Evolutionary conservation across 495 filamentous ascomycete genomes (phyloP).

Genomic region (Aspergillus ellipticus): DNA sequence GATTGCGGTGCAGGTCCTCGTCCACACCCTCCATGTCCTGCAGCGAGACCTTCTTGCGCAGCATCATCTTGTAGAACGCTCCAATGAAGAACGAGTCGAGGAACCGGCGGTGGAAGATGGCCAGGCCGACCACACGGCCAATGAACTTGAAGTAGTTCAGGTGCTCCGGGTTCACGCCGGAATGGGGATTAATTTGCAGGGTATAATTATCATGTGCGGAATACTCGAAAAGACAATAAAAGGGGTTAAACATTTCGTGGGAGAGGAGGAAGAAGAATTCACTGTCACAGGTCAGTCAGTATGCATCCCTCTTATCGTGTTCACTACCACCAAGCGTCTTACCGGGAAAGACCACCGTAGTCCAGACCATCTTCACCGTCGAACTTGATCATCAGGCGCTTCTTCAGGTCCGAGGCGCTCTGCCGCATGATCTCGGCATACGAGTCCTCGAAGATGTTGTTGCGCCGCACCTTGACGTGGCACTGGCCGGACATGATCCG

Average conservation of each 20-base stretch:
- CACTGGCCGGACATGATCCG: conserved; percentile 94
- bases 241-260: conserved; percentile 99
- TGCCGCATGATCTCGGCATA: conserved; percentile 98
- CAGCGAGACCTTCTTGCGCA: conserved; percentile 86
- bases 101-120: conserved; percentile 98
- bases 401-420: conserved; percentile 94
- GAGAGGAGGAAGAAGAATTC: conserved; percentile 99
- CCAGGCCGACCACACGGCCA: conserved; percentile 92
- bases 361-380: conserved; percentile 97
- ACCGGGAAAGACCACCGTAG: conserved; percentile 94
- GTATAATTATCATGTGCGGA: conserved; percentile 99
- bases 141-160: conserved; percentile 99
- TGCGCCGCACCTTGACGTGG: conserved; percentile 93
- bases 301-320: no score
- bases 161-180: conserved; percentile 98
- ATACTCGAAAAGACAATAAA: conserved; percentile 99
- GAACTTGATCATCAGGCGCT: conserved; percentile 98
- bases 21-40: conserved; percentile 99
- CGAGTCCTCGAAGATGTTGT: conserved; percentile 97
- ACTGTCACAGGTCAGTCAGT: conserved; percentile 51
- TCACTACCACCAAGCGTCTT: conserved; percentile 15
- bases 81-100: conserved; percentile 99
- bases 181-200: conserved; percentile 99
- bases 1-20: conserved; percentile 89
- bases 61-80: conserved; percentile 99